Base-by-base conservation (phyloP, 768 basidiomycete genomes). In the Tylopilus cervinicoccineus region DNA sequence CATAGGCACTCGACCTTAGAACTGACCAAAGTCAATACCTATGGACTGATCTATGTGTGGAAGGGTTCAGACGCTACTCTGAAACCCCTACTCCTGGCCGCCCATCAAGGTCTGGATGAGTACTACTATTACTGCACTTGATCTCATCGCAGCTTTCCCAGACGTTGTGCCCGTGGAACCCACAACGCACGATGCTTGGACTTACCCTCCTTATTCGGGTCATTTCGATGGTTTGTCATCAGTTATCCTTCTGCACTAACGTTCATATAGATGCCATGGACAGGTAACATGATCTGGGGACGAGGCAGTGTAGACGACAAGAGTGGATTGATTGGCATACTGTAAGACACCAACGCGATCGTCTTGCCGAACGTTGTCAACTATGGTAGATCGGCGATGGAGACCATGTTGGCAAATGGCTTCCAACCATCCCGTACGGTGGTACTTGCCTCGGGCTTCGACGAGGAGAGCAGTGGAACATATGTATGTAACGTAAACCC, bases 141-240 rank as follows among this genome's bases (percentile, higher is more conserved):
- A 10, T 49, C 29, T 52, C 13, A 20, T 24, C 27, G 19, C 16
- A 22, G 16, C 29, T 40, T 19, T 9, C 40, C 14, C 31, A 83
- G 85, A 87, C 54, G 84, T 86, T 6, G 85, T 87, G 6, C 85
- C 84, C 5, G 84, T 85, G 8, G 72, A 80, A 20, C 73, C 76
- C 3, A 67, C 69, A 5, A 83, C 83, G 0, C 65, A 76, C 17
- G 72, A 74, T 50, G 63, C 76, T 49, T 87, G 85, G 85, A 72
- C 61, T 5, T 56, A 81, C 47, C 80, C 82, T 4, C 81, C 84
- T 3, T 86, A 79, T 59, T 82, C 80, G 23, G 85, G 85, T 0
- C 59, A 74, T 47, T 83, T 72, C 53, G 81, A 83, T 52, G 81
- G 81, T 75, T 23, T 38, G 47, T 45, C 22, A 16, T 38, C 17